Base-by-base conservation (phyloP, 1,284 basidiomycete species). In the Neonothopanus nambi region DNA sequence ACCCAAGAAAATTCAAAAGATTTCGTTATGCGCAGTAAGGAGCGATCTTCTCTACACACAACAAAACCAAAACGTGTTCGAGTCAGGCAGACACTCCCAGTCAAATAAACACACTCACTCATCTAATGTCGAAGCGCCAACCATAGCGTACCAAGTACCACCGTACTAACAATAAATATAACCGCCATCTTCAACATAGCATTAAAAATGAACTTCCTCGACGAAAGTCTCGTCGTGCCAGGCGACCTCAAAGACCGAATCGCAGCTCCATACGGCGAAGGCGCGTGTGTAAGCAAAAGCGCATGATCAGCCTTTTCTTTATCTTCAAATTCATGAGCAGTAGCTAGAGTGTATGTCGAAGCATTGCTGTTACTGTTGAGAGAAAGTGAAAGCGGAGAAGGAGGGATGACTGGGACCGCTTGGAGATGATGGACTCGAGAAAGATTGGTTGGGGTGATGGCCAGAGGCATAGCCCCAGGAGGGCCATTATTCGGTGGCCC, bases 1-100 rank as follows among this genome's bases (percentile, higher is more conserved):
- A 76, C 15, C 89, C 83, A 57, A 96, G 77, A 63, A 92, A 88
- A 70, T 97, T 97, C 59, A 62, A 95, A 95, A 2, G 88, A 91
- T 65, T 87, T 89, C 5, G 93, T 93, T 56, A 95, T 81, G 60
- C 82, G 85, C 26, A 95, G 75, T 36, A 81, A 68, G 0, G 82
- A 81, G 24, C 86, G 82, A 72, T 95, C 92, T 49, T 77, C 80
- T 43, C 91, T 93, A 61, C 20, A 55, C 33, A 51, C 28, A 52
- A 20, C n/a, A n/a, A n/a, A n/a, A n/a, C n/a, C n/a, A n/a, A n/a
- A n/a, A n/a, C n/a, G n/a, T n/a, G 56, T 62, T 30, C 61, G n/a
- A n/a, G n/a, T n/a, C n/a, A n/a, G n/a, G 56, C 15, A 39, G 12
- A 38, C 40, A 33, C 38, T 40, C 40, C 28, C 18, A 45, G 37